A percentile compares a stretch with the other conserved stretches of the same genome.
Evolutionary conservation across 306 rosid genomes (phyloP).

Genomic region (Medicago truncatula): DNA sequence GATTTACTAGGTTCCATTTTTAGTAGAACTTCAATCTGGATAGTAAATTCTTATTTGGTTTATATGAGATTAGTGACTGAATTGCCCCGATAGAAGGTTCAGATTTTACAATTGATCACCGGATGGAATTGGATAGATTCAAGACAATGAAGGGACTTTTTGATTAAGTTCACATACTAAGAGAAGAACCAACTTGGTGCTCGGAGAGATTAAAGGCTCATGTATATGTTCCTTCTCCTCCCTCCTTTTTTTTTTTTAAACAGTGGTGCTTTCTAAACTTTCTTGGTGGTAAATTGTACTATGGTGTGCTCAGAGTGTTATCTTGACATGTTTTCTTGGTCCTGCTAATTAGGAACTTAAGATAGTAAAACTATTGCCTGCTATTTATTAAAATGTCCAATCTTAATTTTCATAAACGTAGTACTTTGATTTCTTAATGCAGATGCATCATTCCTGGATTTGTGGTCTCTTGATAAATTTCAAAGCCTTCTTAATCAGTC

Average conservation of each 20-base stretch:
- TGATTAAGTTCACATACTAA: too few species aligned
- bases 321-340: constrained; percentile 2
- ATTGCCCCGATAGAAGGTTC: too few species aligned
- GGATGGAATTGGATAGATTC: too few species aligned
- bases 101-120: too few species aligned
- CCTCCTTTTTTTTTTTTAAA: not conserved
- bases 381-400: not conserved
- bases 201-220: too few species aligned
- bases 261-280: not conserved
- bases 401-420: constrained; percentile 30
- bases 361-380: constrained; percentile 14
- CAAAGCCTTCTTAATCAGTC: constrained; percentile 76
- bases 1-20: too few species aligned
- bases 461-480: constrained; percentile 94
- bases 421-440: constrained; percentile 44
- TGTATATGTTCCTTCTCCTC: too few species aligned
- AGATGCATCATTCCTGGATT: constrained; percentile 93
- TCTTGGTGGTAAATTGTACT: not conserved
- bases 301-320: constrained; percentile 13
- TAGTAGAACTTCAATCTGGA: too few species aligned
- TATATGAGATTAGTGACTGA: too few species aligned
- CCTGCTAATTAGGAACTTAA: not conserved
- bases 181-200: too few species aligned
- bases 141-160: too few species aligned
- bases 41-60: too few species aligned